phyloP scores from a whole-genome alignment of 257 asterid species.

The Scutellaria barbata region DNA sequence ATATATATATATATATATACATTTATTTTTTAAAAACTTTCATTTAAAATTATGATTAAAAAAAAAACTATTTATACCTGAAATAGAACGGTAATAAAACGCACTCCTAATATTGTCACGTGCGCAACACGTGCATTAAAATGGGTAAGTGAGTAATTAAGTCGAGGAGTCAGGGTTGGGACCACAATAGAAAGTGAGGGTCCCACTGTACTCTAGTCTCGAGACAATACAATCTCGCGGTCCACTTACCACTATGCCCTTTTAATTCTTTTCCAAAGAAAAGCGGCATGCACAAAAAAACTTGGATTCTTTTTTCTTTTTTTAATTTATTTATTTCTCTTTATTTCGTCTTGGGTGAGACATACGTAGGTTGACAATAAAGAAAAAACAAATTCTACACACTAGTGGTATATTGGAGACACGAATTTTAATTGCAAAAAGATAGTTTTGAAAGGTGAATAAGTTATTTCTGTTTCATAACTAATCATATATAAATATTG shows the following conservation, averaged over 20 bases:
- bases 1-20: too few species aligned
- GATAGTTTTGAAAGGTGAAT: neutral
- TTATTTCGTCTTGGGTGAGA: neutral
- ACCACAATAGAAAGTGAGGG: slow-evolving; percentile 15
- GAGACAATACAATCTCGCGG: slow-evolving; percentile 37
- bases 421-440: too few species aligned
- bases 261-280: slow-evolving; percentile 1
- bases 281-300: slow-evolving; percentile 15
- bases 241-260: neutral
- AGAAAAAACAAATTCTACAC: neutral
- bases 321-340: neutral
- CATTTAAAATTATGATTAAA: too few species aligned
- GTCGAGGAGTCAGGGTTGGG: slow-evolving; percentile 22
- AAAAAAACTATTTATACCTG: too few species aligned
- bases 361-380: neutral
- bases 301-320: neutral
- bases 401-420: neutral
- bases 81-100: too few species aligned
- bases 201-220: slow-evolving; percentile 35
- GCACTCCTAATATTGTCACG: too few species aligned
- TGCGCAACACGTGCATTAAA: too few species aligned
- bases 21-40: too few species aligned
- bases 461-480: neutral
- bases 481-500: neutral
- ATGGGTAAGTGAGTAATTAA: too few species aligned